Conservation (phyloP, 1,139 yeast species). For the Magnusiomyces suaveolens region DNA sequence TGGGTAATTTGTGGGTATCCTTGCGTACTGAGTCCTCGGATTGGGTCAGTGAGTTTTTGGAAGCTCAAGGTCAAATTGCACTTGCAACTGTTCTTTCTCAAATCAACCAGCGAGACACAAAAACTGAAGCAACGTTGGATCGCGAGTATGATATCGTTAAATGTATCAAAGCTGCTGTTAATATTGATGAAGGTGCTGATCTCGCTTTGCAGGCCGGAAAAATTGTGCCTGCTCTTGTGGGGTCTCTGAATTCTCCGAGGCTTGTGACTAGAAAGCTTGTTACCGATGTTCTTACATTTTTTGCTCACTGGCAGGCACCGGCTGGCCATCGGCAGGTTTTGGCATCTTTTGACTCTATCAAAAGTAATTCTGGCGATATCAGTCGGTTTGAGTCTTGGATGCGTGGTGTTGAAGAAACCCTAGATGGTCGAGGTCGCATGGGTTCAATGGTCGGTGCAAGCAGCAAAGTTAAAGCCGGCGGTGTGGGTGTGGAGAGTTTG, state of each 20-base stretch:
- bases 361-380: constrained; percentile 53
- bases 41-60: constrained; percentile 79
- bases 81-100: constrained; percentile 51
- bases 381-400: constrained; percentile 79
- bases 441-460: constrained; percentile 91
- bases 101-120: constrained; percentile 29
- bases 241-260: constrained; percentile 53
- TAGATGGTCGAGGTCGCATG: constrained; percentile 81
- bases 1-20: constrained; percentile 83
- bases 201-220: constrained; percentile 43
- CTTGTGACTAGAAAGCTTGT: constrained; percentile 70
- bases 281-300: constrained; percentile 59
- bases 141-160: constrained; percentile 52
- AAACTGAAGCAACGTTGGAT: constrained; percentile 39
- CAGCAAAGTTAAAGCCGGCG: constrained; percentile 64
- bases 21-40: constrained; percentile 82
- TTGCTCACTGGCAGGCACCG: constrained; percentile 42
- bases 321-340: constrained; percentile 55
- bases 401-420: constrained; percentile 55
- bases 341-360: constrained; percentile 52
- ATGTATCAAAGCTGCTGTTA: constrained; percentile 54
- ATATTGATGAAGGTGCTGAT: constrained; percentile 47
- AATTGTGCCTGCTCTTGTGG: constrained; percentile 48
- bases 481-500: constrained; percentile 55
- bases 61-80: constrained; percentile 83